Base-by-base conservation (phyloP, 768 basidiomycete genomes). In the Cyclocybe cylindracea region DNA sequence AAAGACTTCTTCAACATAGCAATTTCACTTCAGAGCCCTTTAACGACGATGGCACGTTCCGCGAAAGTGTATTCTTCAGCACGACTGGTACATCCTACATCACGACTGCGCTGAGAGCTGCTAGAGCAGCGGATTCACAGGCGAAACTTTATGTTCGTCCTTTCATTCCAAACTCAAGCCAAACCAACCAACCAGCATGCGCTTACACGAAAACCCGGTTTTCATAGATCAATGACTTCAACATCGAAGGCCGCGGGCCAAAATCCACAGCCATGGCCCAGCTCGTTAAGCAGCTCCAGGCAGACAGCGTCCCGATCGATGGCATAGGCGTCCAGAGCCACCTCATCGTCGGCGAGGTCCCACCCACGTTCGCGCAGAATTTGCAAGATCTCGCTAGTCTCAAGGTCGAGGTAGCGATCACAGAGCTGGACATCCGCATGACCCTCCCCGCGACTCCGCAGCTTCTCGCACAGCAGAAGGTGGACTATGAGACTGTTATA, bases 361-460 rank as follows among this genome's bases (percentile, higher is more conserved):
- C 81, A 4, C 63, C 72, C 2, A 63, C 67, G 9, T 63, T 86
- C 42, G 66, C 74, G 48, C 61, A 71, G 2, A 79, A 79, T 53
- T 67, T 84, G 48, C 60, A 74, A 51, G 68, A 73, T 45, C 78
- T 86, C 61, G 74, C 78, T 7, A 74, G 75, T 10, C 76, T 85
- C 14, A 83, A 85, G 3, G 69, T 86, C 36, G 84, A 85, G 56
- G 79, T 85, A 24, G 84, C 83, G 7, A 77, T 85, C 56, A 86
- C 85, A 2, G 85, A 85, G 60, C 74, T 86, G 42, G 84, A 86
- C 59, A 80, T 80, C 59, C 72, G 84, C 44, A 81, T 83, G 71
- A 71, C 71, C 9, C 70, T 78, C 10, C 83, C 82, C 13, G 72
- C 69, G 10, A 80, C 79, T 2, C 54, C 62, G 5, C 74, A 73